Percentiles rank a stretch among this genome's conserved stretches.
These are phyloP conservation scores for Chaetomiaceae sp. DNA, from an alignment of 2,329 filamentous ascomycete genomes.

Conservation along the genomic window DNA sequence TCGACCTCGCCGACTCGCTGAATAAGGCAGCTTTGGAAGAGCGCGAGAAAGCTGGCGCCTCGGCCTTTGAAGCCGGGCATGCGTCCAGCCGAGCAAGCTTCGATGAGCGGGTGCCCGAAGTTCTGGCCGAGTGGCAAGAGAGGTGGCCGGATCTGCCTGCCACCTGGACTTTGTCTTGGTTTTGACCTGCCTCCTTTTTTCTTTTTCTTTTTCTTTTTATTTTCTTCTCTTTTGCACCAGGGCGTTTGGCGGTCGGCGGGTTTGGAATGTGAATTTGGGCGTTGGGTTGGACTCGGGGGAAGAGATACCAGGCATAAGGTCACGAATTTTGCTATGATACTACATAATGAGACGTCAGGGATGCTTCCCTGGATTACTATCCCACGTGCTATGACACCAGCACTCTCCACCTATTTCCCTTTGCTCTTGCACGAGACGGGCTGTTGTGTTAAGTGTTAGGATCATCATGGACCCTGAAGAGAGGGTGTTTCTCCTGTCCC, in stretches of 20 bases:
- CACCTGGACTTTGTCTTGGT: slow-evolving; percentile 93
- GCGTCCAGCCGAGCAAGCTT: slow-evolving; percentile 69
- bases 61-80: slow-evolving; percentile 65
- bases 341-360: not conserved
- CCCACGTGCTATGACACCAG: not conserved
- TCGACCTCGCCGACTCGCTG: slow-evolving; percentile 81
- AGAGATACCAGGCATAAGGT: slow-evolving; percentile 17
- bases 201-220: slow-evolving; percentile 84
- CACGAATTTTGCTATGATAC: not conserved
- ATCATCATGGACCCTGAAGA: too few species aligned
- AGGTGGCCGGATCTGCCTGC: slow-evolving; percentile 87
- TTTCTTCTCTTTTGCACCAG: not conserved
- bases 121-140: slow-evolving; percentile 90
- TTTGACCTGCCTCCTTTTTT: slow-evolving; percentile 46
- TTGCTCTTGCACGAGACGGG: not conserved
- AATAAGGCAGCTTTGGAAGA: slow-evolving; percentile 79
- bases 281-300: not conserved
- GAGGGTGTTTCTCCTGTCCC: not conserved
- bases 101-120: slow-evolving; percentile 88
- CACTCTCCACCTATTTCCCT: not conserved
- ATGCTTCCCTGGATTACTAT: not conserved
- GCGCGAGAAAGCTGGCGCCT: slow-evolving; percentile 57
- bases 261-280: slow-evolving; percentile 1
- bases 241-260: slow-evolving; percentile 12
- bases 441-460: too few species aligned